Conservation (phyloP, 768 basidiomycete species). For the Serpula lacrymans region DNA sequence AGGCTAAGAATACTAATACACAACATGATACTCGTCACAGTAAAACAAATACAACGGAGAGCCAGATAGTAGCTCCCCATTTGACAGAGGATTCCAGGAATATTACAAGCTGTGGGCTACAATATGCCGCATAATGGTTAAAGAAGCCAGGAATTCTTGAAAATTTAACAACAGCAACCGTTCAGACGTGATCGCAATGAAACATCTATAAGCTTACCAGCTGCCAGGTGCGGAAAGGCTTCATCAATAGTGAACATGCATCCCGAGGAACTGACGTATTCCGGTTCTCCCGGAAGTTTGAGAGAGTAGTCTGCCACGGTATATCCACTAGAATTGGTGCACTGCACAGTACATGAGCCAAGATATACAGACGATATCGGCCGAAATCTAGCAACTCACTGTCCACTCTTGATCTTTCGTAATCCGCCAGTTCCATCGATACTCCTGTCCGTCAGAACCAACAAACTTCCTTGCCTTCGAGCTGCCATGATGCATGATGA, state of each 20-base stretch:
- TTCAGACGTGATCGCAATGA: neutral
- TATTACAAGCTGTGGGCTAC: slow-evolving; percentile 40
- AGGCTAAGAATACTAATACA: too few species aligned
- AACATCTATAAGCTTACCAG: slow-evolving; percentile 37
- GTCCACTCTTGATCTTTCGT: slow-evolving; percentile 60
- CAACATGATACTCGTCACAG: slow-evolving; percentile 2
- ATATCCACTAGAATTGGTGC: slow-evolving; percentile 47
- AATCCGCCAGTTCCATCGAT: slow-evolving; percentile 53
- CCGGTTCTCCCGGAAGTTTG: slow-evolving; percentile 52
- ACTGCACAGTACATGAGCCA: slow-evolving; percentile 40
- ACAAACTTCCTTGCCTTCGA: slow-evolving; percentile 48
- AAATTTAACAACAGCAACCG: slow-evolving; percentile 3
- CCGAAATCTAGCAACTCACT: slow-evolving; percentile 33
- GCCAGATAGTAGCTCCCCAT: too few species aligned
- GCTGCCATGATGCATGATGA: slow-evolving; percentile 24
- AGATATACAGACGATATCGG: neutral
- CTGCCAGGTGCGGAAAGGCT: slow-evolving; percentile 49
- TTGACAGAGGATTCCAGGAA: slow-evolving; percentile 10
- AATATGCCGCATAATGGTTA: slow-evolving; percentile 66
- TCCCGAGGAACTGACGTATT: slow-evolving; percentile 52
- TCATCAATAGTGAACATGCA: slow-evolving; percentile 65
- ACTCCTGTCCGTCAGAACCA: slow-evolving; percentile 58
- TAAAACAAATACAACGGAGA: too few species aligned
- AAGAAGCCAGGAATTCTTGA: slow-evolving; percentile 56
- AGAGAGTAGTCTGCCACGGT: slow-evolving; percentile 61